Evolutionary conservation across 2,329 filamentous ascomycete genomes (phyloP), one percentile per base, ranked within the genome.

Genomic region (Grosmannia serpens): DNA sequence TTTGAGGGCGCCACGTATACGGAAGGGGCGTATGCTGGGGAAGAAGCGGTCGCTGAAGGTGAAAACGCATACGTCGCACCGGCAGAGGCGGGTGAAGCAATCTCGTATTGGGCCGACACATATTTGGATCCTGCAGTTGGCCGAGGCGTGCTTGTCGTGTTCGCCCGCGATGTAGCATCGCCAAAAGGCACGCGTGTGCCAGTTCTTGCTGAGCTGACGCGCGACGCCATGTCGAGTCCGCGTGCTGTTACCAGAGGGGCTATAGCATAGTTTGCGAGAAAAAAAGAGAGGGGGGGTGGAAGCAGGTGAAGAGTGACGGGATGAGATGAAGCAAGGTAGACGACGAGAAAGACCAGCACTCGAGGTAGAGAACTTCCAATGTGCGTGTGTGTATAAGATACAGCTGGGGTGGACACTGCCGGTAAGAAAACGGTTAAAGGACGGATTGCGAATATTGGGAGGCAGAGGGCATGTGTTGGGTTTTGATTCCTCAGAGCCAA

Each of bases 161-260:
- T 69, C 20, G 66, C 63, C 38, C 68, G 64, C 27, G 66, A 64
- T 1, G 67, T 67, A 57, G 65, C 66, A 55, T 70, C 68, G 26
- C 64, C 61, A 41, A 70, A 61, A 11, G 68, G 68, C 56, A 69
- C 64, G n/a, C 68, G 67, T 38, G 57, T 26, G 46, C 58, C 59
- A 10, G 62, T 51, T 8, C 61, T 52, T n/a, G 60, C 59, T 27
- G 62, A 53, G 49, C 59, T 60, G 53, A 27, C 58, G 44, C 57
- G 64, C 44, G 63, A 59, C 35, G 68, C 65, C 68, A 69, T 69
- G 60, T 33, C 47, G 49, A 52, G 44, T 27, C 55, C 51, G 47
- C 33, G 49, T 46, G 51, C 38, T n/a, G 33, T 15, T 4, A 47
- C 44, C 24, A 10, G 31, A 44, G 20, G 20, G 41, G 20, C 20